Base-by-base conservation (phyloP, 148 eudicot species). In the Polygonum aviculare region DNA sequence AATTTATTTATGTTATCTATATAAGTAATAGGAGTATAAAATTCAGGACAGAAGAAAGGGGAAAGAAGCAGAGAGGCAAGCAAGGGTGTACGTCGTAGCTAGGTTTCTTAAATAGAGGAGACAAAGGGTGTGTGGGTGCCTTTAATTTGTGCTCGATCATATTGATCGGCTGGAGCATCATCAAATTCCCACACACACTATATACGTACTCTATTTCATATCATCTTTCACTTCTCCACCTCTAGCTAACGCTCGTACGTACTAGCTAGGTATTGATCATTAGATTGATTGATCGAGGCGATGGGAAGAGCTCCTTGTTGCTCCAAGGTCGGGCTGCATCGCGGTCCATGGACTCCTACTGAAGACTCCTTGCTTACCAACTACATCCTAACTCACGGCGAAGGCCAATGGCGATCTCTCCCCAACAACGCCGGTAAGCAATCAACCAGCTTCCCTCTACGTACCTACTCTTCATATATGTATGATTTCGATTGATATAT, bases 281-380 rank as follows among this genome's bases (percentile, higher is more conserved):
- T 26, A 10, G 2, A 74, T 60, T 31, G 10, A n/a, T 10, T 12
- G 2, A 48, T 8, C 26, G 6, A 31, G 54, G 60, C 26, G 73
- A 88, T 89, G 92, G 90, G 90, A 75, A 89, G 92, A 76, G 87
- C 90, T 73, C 92, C 92, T 31, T 87, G 90, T 77, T 85, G 92
- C 79, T 63, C 88, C 2, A 87, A 89, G 78, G 79, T 89, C 14
- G 92, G 92, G 39, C 76, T 89, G 78, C 90, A 83, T 65, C 81
- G 87, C 78, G 92, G 92, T 74, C 92, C 92, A 59, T 88, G 92
- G 92, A 83, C 87, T 31, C 73, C 85, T 4, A 84, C 51, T 63
- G 92, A 88, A 79, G 92, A 88, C 59, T 75, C 80, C 10, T 83
- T 88, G 82, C 86, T 88, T 10, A 82, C 83, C 69, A 79, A 83